Evolutionary conservation across 2,329 filamentous ascomycete species (phyloP).

Genomic region (Geosmithia morbida): DNA sequence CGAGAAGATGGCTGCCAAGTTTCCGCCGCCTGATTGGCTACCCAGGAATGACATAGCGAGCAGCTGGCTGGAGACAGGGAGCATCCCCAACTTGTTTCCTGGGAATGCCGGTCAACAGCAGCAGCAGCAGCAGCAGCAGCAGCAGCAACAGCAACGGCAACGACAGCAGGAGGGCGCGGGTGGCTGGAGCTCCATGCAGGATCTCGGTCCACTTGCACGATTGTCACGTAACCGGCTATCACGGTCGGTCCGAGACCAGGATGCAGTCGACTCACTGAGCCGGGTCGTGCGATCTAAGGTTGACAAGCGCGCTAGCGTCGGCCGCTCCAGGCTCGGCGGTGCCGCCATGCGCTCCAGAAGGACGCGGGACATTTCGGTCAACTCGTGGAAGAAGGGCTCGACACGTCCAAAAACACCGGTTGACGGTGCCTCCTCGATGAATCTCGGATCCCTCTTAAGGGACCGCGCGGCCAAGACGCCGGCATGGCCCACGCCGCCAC

Average conservation of each 20-base stretch:
- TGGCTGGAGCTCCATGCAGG: not conserved
- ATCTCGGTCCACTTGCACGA: not conserved
- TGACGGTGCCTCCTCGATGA: not conserved
- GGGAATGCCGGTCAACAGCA: not conserved
- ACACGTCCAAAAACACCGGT: not conserved
- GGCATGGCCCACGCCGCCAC: not conserved
- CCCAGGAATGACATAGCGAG: not conserved
- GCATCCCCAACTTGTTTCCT: conserved; percentile 1
- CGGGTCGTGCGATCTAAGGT: not conserved
- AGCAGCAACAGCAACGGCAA: too few species aligned
- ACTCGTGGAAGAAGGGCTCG: not conserved
- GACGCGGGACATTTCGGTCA: not conserved
- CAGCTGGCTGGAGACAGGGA: not conserved
- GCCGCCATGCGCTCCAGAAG: not conserved
- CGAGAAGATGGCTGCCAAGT: not conserved
- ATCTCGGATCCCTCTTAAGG: not conserved
- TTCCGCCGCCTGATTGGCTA: not conserved
- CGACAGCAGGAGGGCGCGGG: not conserved
- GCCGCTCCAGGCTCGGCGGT: not conserved
- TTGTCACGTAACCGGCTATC: not conserved
- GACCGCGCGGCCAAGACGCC: not conserved
- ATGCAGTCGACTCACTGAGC: not conserved
- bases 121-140: too few species aligned
- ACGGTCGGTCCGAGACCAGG: not conserved
- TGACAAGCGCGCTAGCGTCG: not conserved